Evolutionary conservation across 352 stramenopile genomes (phyloP).

Genomic region (Globisporangium mamillatum): DNA sequence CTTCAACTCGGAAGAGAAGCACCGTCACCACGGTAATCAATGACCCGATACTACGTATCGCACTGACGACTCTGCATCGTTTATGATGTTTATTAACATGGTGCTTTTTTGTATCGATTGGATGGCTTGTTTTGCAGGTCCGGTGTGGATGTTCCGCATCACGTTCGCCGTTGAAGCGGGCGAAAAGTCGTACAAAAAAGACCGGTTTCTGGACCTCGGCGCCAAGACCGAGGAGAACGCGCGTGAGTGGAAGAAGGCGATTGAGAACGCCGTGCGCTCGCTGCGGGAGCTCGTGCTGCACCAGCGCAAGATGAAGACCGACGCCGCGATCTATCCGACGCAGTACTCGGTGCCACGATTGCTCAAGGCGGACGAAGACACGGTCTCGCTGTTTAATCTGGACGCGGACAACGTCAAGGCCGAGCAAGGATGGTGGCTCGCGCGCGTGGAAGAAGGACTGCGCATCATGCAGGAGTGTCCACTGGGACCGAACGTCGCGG

Average conservation of each 20-base stretch:
- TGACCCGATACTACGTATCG: neutral
- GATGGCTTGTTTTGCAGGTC: slow-evolving; percentile 18
- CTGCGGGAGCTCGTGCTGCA: slow-evolving; percentile 70
- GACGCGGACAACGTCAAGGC: slow-evolving; percentile 79
- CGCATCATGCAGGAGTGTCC: slow-evolving; percentile 87
- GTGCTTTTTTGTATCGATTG: neutral
- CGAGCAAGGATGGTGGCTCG: slow-evolving; percentile 86
- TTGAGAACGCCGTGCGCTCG: slow-evolving; percentile 79
- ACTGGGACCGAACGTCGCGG: slow-evolving; percentile 71
- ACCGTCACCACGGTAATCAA: slow-evolving; percentile 69
- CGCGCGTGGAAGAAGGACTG: slow-evolving; percentile 74
- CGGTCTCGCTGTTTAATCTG: slow-evolving; percentile 83
- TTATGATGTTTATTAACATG: neutral
- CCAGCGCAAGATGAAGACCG: slow-evolving; percentile 71
- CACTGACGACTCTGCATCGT: neutral
- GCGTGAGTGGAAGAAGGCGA: slow-evolving; percentile 75
- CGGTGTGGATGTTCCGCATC: slow-evolving; percentile 89
- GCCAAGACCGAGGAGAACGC: slow-evolving; percentile 83
- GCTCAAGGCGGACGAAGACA: slow-evolving; percentile 82
- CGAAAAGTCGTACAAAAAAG: slow-evolving; percentile 89
- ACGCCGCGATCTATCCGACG: slow-evolving; percentile 73
- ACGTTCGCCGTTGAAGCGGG: slow-evolving; percentile 72
- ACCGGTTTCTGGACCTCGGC: slow-evolving; percentile 82
- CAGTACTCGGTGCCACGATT: slow-evolving; percentile 58
- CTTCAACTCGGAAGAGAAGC: slow-evolving; percentile 88